Conservation (phyloP, 2,329 filamentous ascomycete species). For the Aulographum hederae region DNA sequence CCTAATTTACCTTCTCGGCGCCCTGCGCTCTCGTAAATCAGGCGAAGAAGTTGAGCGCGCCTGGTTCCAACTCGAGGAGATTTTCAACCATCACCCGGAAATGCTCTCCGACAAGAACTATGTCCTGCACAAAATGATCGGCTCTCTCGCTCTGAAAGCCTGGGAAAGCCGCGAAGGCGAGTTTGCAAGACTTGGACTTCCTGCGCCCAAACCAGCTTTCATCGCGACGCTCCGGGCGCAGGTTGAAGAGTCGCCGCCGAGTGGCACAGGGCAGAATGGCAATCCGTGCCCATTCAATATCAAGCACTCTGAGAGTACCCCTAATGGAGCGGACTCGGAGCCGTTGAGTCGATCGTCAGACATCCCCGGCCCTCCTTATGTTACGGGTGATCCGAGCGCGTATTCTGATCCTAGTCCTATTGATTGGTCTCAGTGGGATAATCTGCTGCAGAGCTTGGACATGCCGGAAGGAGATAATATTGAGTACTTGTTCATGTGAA, state of each 20-base stretch:
- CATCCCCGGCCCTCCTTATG: not conserved
- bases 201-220: not conserved
- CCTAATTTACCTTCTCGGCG: slow-evolving; percentile 30
- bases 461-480: too few relatives aligned
- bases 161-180: slow-evolving; percentile 17
- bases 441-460: too few relatives aligned
- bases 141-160: slow-evolving; percentile 23
- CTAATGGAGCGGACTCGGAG: too few relatives aligned
- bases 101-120: slow-evolving; percentile 18
- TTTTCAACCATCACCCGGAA: slow-evolving; percentile 23
- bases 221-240: not conserved
- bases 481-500: too few relatives aligned
- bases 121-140: slow-evolving; percentile 24
- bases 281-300: not conserved
- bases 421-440: slow-evolving; percentile 4
- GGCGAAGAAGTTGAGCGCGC: slow-evolving; percentile 14
- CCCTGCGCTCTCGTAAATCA: slow-evolving; percentile 18
- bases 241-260: too few relatives aligned
- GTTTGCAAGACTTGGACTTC: not conserved
- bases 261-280: too few relatives aligned
- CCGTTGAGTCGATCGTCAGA: not conserved
- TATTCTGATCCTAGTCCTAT: not conserved
- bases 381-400: not conserved
- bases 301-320: too few relatives aligned
- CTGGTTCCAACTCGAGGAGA: slow-evolving; percentile 26